Evolutionary conservation across 257 asterid genomes (phyloP).

Genomic region (Handroanthus guayacan): DNA sequence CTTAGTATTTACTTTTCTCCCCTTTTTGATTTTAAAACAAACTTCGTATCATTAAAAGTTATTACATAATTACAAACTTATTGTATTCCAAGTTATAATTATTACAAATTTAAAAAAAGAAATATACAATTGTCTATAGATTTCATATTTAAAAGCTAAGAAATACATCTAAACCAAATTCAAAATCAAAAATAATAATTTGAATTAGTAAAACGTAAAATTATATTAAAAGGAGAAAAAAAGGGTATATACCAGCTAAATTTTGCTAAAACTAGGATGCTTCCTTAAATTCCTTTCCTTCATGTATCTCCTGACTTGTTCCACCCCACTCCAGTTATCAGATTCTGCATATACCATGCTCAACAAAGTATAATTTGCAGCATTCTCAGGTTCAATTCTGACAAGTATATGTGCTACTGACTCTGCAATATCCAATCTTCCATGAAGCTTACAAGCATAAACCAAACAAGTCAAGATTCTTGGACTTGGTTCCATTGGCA

Average conservation of each 20-base stretch:
- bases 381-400: constrained; percentile 68
- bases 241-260: constrained; percentile 33
- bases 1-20: no score
- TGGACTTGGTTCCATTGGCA: constrained; percentile 50
- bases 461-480: constrained; percentile 62
- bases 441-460: constrained; percentile 66
- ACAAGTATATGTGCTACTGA: constrained; percentile 50
- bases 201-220: no score
- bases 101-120: no score
- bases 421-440: constrained; percentile 69
- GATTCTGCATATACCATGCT: constrained; percentile 71
- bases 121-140: no score
- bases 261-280: constrained; percentile 58
- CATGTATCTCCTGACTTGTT: constrained; percentile 58
- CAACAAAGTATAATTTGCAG: constrained; percentile 60
- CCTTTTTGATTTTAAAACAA: no score
- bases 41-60: no score
- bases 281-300: constrained; percentile 49
- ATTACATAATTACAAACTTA: no score
- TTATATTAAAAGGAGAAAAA: no score
- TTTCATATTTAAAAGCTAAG: no score
- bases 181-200: no score
- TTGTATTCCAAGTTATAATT: no score
- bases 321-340: constrained; percentile 70
- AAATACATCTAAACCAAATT: no score